These are phyloP conservation scores for Neofusicoccum ribis DNA, from an alignment of 2,329 filamentous ascomycete species.

Conservation along the genomic window DNA sequence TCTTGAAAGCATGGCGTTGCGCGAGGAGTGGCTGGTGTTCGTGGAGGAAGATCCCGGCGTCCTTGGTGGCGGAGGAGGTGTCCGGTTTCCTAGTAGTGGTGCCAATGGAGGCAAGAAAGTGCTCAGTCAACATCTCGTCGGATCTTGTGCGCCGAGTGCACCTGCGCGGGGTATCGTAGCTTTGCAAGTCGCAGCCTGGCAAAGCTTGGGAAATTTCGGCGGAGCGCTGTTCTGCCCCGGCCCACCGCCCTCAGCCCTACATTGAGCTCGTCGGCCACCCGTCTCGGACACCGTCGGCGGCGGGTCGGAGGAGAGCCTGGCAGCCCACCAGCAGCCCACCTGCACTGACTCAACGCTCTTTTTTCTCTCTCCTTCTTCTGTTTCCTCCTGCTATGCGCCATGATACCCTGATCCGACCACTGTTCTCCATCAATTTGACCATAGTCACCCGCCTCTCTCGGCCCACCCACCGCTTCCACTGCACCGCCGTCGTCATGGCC, in stretches of 20 bases:
- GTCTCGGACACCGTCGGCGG: conserved; percentile 17
- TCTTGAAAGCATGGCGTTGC: conserved; percentile 83
- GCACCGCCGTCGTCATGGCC: conserved; percentile 29
- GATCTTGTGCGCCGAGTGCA: neutral
- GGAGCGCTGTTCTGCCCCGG: conserved; percentile 1
- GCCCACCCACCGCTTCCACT: neutral
- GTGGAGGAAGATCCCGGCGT: conserved; percentile 85
- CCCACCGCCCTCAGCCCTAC: conserved; percentile 13
- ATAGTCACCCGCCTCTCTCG: neutral
- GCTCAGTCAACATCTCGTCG: conserved; percentile 50
- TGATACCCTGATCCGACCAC: conserved; percentile 8
- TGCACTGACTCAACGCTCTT: conserved; percentile 1
- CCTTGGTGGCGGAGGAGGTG: conserved; percentile 60
- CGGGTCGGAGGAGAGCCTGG: neutral
- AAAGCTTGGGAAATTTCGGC: conserved; percentile 18
- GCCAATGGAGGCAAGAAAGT: conserved; percentile 51
- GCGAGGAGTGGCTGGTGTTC: conserved; percentile 74
- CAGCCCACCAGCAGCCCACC: neutral
- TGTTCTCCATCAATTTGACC: neutral
- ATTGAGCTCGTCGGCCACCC: neutral
- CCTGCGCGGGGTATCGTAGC: conserved; percentile 10
- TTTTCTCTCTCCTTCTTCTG: neutral
- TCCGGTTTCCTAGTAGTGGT: conserved; percentile 43
- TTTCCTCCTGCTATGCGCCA: conserved; percentile 5
- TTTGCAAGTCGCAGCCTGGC: neutral